Base-by-base conservation (phyloP, 2,329 filamentous ascomycete species). In the Beauveria sp. region DNA sequence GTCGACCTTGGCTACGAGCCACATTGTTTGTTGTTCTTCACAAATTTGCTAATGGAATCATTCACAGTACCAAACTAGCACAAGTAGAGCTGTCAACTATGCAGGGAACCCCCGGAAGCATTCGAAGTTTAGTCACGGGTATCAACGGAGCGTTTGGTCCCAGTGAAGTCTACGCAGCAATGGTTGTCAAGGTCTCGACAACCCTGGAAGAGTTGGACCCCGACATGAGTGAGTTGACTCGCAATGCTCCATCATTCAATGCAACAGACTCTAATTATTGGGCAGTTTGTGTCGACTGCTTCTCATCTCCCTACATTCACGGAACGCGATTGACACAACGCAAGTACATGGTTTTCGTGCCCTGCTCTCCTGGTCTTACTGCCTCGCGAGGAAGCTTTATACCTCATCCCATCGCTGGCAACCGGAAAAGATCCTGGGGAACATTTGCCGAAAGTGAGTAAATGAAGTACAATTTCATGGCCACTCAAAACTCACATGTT, bases 91-190 rank as follows among this genome's bases (percentile, higher is more conserved):
- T 57, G 16, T 40, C 54, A 4, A 57, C 54, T 18, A 57, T 57
- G 54, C 26, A 40, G 10, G 54, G 54, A 18, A 26, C 26, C 1
- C 54, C 54, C 3, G 54, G 54, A 16, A 57, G 54, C 38, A 57
- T 49, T 8, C 22, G 5, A 38, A 57, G 54, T 22, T n/a, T 57
- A 18, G 43, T 46, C 1, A 57, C 54, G n/a, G 54, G 54, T 28
- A 57, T 57, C 54, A 57, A 57, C 12, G 54, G 54, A 8, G 54
- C 54, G 3, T 57, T 57, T 49, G 54, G 54, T 12, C 43, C 43
- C 9, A 56, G 22, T 16, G 42, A 52, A 40, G 42, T 46, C 43
- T 46, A 49, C 12, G 43, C n/a, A 45, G 10, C 22, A 4, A 49
- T 57, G 10, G 42, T 22, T 12, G 7, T 22, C 10, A 57, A 47